Evolutionary conservation across 1,284 basidiomycete genomes (phyloP), one percentile per base, ranked within the genome.

Genomic region (Xerocomus minutiporus): DNA sequence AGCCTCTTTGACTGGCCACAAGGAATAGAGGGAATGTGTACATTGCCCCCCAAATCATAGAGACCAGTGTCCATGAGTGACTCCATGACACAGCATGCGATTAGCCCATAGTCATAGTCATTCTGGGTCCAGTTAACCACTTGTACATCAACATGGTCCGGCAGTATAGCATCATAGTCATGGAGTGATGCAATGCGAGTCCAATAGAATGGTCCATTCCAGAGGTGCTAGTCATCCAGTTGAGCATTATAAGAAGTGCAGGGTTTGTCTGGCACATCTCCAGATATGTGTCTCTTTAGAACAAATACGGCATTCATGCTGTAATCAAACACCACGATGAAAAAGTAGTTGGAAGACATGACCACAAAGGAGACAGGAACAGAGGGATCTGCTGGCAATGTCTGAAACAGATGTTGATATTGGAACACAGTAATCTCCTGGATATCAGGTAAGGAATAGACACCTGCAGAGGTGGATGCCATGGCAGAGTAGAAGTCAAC

Each of bases 131-230:
- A 53, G 35, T 45, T 47, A 0, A 1, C 17, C 2, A 43, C 35
- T 15, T 38, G 26, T 4, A 53, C 35, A 15, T 48, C 1, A 2
- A 52, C 35, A 1, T 43, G 17, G 4, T 52, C 46, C 4, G 46
- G 47, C 4, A 28, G 12, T 4, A 38, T 17, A 40, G 34, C 20
- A 32, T 48, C 4, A 17, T 41, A 23, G 11, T 3, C 3, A 7
- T 49, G 29, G 25, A 53, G 34, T 0, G 7, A 3, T 1, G 42
- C 23, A 4, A 45, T 44, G 6, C 5, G 28, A 2, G 3, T 38
- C 42, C 46, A 53, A 15, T 39, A 48, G 1, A 38, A 4, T 1
- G 51, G 51, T 8, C 51, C 51, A 39, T 45, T 28, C 46, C 36
- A 48, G 1, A 9, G 4, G 2, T 9, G 38, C 49, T 26, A 50